Evolutionary conservation across 2,329 filamentous ascomycete genomes (phyloP).

Genomic region (Arachnomyces sp.): DNA sequence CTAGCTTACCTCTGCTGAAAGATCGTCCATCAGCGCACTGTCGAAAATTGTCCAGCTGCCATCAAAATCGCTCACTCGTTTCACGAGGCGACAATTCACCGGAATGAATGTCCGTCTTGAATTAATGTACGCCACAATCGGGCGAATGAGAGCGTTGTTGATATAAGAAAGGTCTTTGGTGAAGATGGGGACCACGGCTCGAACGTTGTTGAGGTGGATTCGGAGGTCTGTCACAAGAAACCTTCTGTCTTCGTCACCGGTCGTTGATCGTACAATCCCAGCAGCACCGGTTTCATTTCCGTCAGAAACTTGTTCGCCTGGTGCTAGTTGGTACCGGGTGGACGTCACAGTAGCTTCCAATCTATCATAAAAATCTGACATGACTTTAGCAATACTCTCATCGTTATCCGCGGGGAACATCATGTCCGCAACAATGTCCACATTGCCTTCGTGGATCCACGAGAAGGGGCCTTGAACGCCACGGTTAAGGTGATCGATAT

Average conservation of each 20-base stretch:
- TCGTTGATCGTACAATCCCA: constrained; percentile 14
- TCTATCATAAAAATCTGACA: constrained; percentile 95
- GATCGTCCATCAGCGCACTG: constrained; percentile 85
- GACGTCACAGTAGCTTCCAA: constrained; percentile 86
- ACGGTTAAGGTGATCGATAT: constrained; percentile 91
- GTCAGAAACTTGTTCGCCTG: neutral
- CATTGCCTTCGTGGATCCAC: constrained; percentile 95
- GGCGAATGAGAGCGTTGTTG: constrained; percentile 88
- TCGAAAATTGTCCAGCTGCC: constrained; percentile 94
- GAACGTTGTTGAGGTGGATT: constrained; percentile 92
- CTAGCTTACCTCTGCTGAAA: constrained; percentile 66
- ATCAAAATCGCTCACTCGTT: constrained; percentile 81
- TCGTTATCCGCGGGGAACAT: constrained; percentile 87
- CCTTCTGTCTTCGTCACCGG: constrained; percentile 54
- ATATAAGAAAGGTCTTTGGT: constrained; percentile 88
- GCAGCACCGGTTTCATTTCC: constrained; percentile 9
- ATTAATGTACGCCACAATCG: constrained; percentile 98
- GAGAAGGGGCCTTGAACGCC: constrained; percentile 90
- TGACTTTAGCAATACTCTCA: constrained; percentile 83
- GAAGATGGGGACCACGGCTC: constrained; percentile 87
- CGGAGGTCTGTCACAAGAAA: constrained; percentile 90
- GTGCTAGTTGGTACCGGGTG: constrained; percentile 51
- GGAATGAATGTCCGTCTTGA: constrained; percentile 91
- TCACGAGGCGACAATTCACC: constrained; percentile 88
- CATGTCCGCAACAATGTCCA: constrained; percentile 92